These are phyloP conservation scores for Hygrophorus pudorinus DNA, from an alignment of 768 basidiomycete species.

Conservation along the genomic window DNA sequence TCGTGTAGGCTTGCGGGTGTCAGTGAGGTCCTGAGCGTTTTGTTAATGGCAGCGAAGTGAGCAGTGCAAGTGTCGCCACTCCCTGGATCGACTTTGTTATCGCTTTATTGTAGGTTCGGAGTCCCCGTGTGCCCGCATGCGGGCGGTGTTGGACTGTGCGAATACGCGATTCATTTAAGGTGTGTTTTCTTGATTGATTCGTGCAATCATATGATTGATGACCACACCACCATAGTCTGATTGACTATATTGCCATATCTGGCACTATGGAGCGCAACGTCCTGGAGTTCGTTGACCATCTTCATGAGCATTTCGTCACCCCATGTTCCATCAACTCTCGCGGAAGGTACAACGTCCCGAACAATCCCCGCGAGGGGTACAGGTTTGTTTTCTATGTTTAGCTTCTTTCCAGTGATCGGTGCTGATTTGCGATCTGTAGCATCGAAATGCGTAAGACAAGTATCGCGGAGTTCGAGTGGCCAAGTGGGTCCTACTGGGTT, in stretches of 20 bases:
- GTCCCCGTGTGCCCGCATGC: constrained; percentile 89
- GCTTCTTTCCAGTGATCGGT: background rate
- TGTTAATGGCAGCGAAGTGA: constrained; percentile 86
- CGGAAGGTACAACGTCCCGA: constrained; percentile 85
- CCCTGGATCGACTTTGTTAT: background rate
- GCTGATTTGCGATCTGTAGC: constrained; percentile 27
- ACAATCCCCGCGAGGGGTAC: constrained; percentile 68
- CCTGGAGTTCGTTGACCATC: constrained; percentile 81
- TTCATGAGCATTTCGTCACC: constrained; percentile 88
- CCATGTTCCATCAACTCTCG: constrained; percentile 80
- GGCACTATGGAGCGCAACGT: constrained; percentile 93
- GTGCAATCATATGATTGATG: no score
- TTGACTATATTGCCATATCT: constrained; percentile 89
- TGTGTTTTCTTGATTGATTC: constrained; percentile 15
- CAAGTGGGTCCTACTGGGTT: constrained; percentile 76
- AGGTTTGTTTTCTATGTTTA: constrained; percentile 30
- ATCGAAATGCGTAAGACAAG: constrained; percentile 83
- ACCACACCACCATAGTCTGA: constrained; percentile 43
- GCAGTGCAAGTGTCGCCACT: constrained; percentile 6
- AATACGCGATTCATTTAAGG: constrained; percentile 84
- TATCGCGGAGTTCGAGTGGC: constrained; percentile 80
- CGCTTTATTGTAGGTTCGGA: constrained; percentile 45
- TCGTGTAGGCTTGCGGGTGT: constrained; percentile 91
- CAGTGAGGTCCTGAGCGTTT: constrained; percentile 82
- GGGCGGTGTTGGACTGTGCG: constrained; percentile 88